Evolutionary conservation across 768 basidiomycete species (phyloP), one percentile per base, ranked within the genome.

Genomic region (Phlebiopsis flavidoalba): DNA sequence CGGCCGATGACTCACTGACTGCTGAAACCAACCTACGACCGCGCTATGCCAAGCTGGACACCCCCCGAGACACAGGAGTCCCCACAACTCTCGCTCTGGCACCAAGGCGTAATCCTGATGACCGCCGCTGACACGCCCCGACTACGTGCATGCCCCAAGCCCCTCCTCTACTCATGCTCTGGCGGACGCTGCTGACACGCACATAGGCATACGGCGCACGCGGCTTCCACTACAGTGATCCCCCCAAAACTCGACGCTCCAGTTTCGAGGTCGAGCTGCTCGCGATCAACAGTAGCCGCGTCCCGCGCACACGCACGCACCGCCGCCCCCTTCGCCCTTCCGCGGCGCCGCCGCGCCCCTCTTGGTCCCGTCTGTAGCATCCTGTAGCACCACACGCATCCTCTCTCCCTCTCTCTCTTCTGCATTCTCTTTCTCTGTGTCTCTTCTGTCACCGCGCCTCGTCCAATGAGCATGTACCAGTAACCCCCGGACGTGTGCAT

Each of bases 231-330:
- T 8, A n/a, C 89, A 89, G 19, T 77, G 89, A 63, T 94, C 94
- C 72, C 91, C 91, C 12, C 70, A 87, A 65, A 86, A 93, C 70
- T 71, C 89, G 5, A 85, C 81, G 12, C 80, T 95, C 72, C 80
- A 74, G 62, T 95, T n/a, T 95, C 69, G 91, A 93, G 74, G 90
- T 95, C 56, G 90, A 95, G 75, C 79, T 95, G 52, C 63, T 93
- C 60, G 77, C 81, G 72, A 92, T 94, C 76, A 54, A 59, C 53
- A n/a, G n/a, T 63, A 36, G 56, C 51, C 51, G 10, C 51, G 24
- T 15, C 51, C 7, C 37, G 14, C 37, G 37, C 37, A 40, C 40
- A 12, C 17, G 3, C 40, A 43, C 40, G 17, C 40, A 17, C 40
- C 11, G 40, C 40, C 40, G 40, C 40, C 40, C 37, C 40, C 40